Evolutionary conservation across 208 protist species (phyloP).

Genomic region (Lotmaria passim): DNA sequence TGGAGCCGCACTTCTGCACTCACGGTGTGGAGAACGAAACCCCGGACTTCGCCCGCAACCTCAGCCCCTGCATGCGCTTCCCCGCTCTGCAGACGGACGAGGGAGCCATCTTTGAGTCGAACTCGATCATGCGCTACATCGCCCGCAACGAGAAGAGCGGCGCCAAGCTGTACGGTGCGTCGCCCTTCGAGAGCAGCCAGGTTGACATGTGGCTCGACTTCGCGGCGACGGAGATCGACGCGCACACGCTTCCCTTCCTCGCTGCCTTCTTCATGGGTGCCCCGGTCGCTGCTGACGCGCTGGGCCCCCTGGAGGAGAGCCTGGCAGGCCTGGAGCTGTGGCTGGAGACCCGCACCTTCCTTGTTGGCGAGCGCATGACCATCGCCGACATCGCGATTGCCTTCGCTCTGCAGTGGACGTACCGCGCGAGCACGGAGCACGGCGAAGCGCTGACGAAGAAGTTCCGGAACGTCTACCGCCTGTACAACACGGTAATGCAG

Average conservation of each 20-base stretch:
- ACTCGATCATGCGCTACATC: constrained; percentile 85
- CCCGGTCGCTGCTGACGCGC: constrained; percentile 32
- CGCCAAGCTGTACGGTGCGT: constrained; percentile 74
- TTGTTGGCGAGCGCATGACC: constrained; percentile 85
- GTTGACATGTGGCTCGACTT: constrained; percentile 93
- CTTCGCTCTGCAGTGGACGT: constrained; percentile 64
- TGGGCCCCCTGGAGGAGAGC: constrained; percentile 45
- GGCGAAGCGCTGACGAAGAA: constrained; percentile 64
- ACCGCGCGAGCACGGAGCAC: constrained; percentile 46
- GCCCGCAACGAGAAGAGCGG: constrained; percentile 64
- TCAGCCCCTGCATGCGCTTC: constrained; percentile 68
- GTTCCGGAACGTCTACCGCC: constrained; percentile 62
- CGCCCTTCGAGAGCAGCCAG: constrained; percentile 71
- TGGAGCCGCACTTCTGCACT: constrained; percentile 49
- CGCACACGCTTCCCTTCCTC: constrained; percentile 42
- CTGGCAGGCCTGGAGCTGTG: constrained; percentile 66
- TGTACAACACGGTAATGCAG: constrained; percentile 85
- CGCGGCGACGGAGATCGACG: constrained; percentile 63
- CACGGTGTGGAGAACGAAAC: constrained; percentile 77
- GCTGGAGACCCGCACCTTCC: constrained; percentile 84
- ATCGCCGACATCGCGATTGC: constrained; percentile 79
- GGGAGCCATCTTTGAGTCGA: constrained; percentile 87
- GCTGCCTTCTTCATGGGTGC: constrained; percentile 30
- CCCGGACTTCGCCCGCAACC: constrained; percentile 61
- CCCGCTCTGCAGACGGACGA: constrained; percentile 81